Base-by-base conservation (phyloP, 1,284 basidiomycete species). In the Puccinia hordei region DNA sequence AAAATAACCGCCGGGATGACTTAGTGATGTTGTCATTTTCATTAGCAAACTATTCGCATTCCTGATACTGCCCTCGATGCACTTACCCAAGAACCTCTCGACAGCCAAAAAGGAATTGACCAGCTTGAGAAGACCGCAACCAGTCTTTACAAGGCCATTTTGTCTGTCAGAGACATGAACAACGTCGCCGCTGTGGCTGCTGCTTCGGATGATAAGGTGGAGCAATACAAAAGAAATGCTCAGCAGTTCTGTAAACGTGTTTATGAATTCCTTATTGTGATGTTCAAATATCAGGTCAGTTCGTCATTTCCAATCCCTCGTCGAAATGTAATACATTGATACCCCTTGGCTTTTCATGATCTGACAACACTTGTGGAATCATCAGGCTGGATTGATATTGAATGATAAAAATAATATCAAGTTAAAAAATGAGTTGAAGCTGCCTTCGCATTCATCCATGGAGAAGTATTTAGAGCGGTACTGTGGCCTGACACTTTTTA, bases 91-190 rank as follows among this genome's bases (percentile, higher is more conserved):
- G 93, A 93, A 82, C 92, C 93, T 10, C 88, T 97, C 13, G 92
- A 94, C 84, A 92, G 92, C 68, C 85, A 90, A 1, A 87, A 89
- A 38, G 92, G 94, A 75, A 92, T 98, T 76, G 88, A 90, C 81
- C 88, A 88, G 24, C 88, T 98, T 30, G 96, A 99, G 86, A 88
- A 88, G 73, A 92, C 95, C 13, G 92, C 92, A 0, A 90, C 92
- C 0, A 91, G 93, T 76, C 87, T 99, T n/a, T 99, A 99, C 88
- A 97, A 97, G 85, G 95, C 95, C 0, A 87, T 99, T 19, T 90
- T 94, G 83, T 94, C 95, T 5, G 92, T 93, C n/a, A 88, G 91
- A 82, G 94, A 97, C 84, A 92, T 92, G 92, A 81, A 94, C 94
- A 0, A 94, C 94, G 89, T 65, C 30, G 55, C 68, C 2, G 46